phyloP scores from a whole-genome alignment of 495 filamentous ascomycete genomes.

The Xylaria palmicola region DNA sequence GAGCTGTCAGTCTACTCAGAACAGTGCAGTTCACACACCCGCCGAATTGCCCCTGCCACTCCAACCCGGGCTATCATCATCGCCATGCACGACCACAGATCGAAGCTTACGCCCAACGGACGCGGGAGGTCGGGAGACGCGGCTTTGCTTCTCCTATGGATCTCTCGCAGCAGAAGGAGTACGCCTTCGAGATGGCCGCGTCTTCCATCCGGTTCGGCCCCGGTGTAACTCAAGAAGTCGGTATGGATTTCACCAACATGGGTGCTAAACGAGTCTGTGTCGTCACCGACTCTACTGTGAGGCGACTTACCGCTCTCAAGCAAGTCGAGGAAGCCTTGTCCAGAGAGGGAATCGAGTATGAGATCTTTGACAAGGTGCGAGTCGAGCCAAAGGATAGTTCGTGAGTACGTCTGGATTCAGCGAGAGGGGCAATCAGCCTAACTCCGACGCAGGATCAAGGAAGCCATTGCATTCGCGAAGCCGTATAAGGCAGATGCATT shows the following conservation, averaged over 20 bases:
- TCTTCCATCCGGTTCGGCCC: constrained; percentile 91
- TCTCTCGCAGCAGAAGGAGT: constrained; percentile 76
- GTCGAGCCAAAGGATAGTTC: constrained; percentile 93
- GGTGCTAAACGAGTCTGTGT: constrained; percentile 81
- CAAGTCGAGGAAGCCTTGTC: constrained; percentile 75
- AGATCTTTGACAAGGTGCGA: constrained; percentile 72
- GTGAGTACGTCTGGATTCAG: constrained; percentile 44
- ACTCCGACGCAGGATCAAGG: constrained; percentile 60
- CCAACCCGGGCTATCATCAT: constrained; percentile 74
- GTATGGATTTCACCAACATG: constrained; percentile 96
- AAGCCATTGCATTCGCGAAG: constrained; percentile 82
- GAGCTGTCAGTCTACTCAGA: constrained; percentile 79
- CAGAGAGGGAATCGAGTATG: constrained; percentile 73
- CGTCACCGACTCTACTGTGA: constrained; percentile 81
- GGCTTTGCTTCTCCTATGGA: constrained; percentile 71
- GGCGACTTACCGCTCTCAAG: constrained; percentile 78
- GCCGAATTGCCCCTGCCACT: constrained; percentile 88
- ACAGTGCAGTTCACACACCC: constrained; percentile 90
- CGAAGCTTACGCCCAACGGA: constrained; percentile 53
- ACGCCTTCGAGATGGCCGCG: constrained; percentile 97
- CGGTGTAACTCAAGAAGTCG: constrained; percentile 93
- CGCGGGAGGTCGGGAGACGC: constrained; percentile 45
- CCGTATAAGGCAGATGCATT: constrained; percentile 80
- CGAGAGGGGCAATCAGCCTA: neutral
- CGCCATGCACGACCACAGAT: constrained; percentile 54